A percentile compares a stretch with the other conserved stretches of the same genome.
Conservation (phyloP, 2,329 filamentous ascomycete genomes). For the Purpureocillium lavendulum region DNA sequence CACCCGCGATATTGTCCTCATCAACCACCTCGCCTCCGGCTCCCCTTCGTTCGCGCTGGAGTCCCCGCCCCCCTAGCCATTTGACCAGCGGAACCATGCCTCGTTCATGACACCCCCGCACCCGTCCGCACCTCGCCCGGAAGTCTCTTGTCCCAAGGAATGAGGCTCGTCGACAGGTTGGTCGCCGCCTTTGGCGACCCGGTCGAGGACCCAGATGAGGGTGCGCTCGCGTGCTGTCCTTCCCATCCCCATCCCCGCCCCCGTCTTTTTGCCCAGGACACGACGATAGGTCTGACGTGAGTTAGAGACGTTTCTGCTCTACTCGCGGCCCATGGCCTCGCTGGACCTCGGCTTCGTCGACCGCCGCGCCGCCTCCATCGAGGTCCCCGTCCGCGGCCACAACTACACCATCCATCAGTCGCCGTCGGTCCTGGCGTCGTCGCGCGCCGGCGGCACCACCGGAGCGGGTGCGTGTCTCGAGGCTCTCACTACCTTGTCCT, state of each 20-base stretch:
- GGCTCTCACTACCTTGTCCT: no score
- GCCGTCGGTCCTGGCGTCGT: slow-evolving; percentile 70
- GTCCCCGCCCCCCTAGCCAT: no score
- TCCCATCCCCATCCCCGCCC: neutral
- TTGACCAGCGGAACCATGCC: no score
- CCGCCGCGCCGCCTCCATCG: slow-evolving; percentile 53
- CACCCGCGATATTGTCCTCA: no score
- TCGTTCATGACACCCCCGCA: no score
- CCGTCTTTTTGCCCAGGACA: no score
- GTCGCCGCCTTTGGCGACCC: slow-evolving; percentile 29
- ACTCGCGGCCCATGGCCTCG: slow-evolving; percentile 66
- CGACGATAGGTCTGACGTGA: no score
- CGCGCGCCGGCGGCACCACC: slow-evolving; percentile 53
- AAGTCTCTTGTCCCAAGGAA: neutral
- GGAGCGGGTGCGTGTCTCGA: slow-evolving; percentile 33
- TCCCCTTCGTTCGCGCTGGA: no score
- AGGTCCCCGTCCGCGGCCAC: slow-evolving; percentile 57
- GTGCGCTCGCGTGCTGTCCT: slow-evolving; percentile 14
- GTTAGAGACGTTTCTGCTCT: slow-evolving; percentile 86
- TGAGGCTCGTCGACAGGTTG: slow-evolving; percentile 13
- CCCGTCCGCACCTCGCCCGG: no score
- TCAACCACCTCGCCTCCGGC: no score
- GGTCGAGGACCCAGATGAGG: slow-evolving; percentile 41
- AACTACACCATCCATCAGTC: slow-evolving; percentile 79
- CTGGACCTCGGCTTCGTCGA: slow-evolving; percentile 82